These are phyloP conservation scores for Lactarius pseudohatsudake DNA, from an alignment of 768 basidiomycete species.

Conservation along the genomic window DNA sequence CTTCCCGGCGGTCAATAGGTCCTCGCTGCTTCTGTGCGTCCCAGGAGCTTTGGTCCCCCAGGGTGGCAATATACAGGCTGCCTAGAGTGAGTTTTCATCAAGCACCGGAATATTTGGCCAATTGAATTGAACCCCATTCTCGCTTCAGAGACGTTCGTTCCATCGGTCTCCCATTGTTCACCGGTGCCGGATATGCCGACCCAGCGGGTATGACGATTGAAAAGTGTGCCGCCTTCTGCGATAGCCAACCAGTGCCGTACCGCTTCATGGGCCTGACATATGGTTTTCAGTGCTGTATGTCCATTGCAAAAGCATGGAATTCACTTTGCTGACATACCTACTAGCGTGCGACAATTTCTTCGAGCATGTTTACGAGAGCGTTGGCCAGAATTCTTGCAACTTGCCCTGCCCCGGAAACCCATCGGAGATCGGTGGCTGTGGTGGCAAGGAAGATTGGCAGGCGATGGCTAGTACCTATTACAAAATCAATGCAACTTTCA, in stretches of 20 bases:
- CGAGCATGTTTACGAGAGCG: conserved; percentile 21
- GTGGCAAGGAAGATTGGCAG: neutral
- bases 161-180: conserved; percentile 41
- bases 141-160: neutral
- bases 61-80: neutral
- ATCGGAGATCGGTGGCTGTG: neutral
- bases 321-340: neutral
- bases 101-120: neutral
- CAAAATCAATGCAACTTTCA: neutral
- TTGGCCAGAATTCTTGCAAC: conserved; percentile 43
- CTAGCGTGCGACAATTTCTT: neutral
- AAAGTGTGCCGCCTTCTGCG: conserved; percentile 45
- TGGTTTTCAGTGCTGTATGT: conserved; percentile 55
- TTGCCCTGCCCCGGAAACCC: conserved; percentile 46
- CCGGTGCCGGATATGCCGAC: conserved; percentile 45
- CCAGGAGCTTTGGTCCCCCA: neutral
- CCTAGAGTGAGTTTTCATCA: neutral
- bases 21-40: neutral
- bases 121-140: neutral
- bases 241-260: conserved; percentile 39
- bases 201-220: conserved; percentile 61
- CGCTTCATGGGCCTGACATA: conserved; percentile 71
- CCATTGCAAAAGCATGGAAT: neutral
- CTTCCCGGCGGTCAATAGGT: neutral
- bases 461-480: neutral